A percentile compares a stretch with the other conserved stretches of the same genome.
These are phyloP conservation scores for Cercospora janseana DNA, from an alignment of 2,329 filamentous ascomycete species.

Conservation along the genomic window DNA sequence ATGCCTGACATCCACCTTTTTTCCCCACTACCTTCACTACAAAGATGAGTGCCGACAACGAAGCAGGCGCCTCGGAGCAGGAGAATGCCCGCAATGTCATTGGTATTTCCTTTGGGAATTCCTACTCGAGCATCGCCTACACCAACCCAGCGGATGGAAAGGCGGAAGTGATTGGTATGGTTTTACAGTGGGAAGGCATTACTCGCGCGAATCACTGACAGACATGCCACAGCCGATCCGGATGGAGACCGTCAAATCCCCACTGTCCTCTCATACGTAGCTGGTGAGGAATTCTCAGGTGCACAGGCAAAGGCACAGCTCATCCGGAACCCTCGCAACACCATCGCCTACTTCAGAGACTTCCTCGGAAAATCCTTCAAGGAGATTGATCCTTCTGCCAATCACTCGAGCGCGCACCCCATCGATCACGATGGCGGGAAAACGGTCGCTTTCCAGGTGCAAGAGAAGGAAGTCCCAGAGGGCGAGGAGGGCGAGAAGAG, in stretches of 20 bases:
- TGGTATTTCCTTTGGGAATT: slow-evolving; percentile 97
- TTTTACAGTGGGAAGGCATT: neutral
- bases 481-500: slow-evolving; percentile 58
- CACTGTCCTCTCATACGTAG: slow-evolving; percentile 87
- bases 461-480: slow-evolving; percentile 53
- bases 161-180: slow-evolving; percentile 75
- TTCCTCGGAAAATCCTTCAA: slow-evolving; percentile 92
- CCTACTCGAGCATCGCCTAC: slow-evolving; percentile 94
- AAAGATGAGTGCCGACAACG: slow-evolving; percentile 54
- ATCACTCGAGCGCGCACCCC: slow-evolving; percentile 89
- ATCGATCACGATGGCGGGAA: slow-evolving; percentile 64
- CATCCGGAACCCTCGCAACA: slow-evolving; percentile 88
- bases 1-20: slow-evolving; percentile 1
- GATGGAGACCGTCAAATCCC: slow-evolving; percentile 99
- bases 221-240: slow-evolving; percentile 70
- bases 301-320: slow-evolving; percentile 93
- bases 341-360: slow-evolving; percentile 92
- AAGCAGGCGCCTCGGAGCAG: slow-evolving; percentile 50
- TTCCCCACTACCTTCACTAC: slow-evolving; percentile 12
- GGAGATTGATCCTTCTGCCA: slow-evolving; percentile 92
- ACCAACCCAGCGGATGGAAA: slow-evolving; percentile 78
- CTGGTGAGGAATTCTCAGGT: slow-evolving; percentile 95
- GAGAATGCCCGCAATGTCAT: slow-evolving; percentile 59
- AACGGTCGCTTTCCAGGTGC: slow-evolving; percentile 72
- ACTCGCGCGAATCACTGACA: neutral